A percentile compares a stretch with the other conserved stretches of the same genome.
Conservation (phyloP, 164 flowering plant species). For the Taxillus chinensis region DNA sequence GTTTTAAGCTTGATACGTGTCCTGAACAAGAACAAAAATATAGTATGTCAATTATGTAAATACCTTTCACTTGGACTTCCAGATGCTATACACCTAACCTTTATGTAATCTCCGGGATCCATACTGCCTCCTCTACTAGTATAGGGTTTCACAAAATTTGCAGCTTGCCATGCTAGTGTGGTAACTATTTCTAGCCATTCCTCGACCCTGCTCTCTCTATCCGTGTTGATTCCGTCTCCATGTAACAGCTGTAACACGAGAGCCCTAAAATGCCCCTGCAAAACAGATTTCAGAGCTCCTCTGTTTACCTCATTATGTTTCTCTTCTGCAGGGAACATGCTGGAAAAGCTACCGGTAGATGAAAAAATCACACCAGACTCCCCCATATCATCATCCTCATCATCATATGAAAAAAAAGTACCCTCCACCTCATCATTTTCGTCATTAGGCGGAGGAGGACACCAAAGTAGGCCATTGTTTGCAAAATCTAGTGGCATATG, state of each 20-base stretch:
- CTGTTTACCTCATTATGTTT: conserved; percentile 40
- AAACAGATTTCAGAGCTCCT: conserved; percentile 57
- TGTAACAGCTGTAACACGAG: conserved; percentile 85
- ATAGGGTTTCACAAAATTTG: conserved; percentile 84
- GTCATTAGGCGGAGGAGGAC: conserved; percentile 81
- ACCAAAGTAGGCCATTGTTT: conserved; percentile 70
- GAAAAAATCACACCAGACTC: conserved; percentile 43
- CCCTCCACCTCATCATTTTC: conserved; percentile 54
- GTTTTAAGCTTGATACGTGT: not conserved
- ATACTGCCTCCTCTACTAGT: conserved; percentile 88
- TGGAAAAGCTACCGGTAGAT: conserved; percentile 35
- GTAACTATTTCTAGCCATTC: conserved; percentile 75
- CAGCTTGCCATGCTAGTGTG: conserved; percentile 87
- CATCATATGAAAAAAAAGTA: conserved; percentile 61
- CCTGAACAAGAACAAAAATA: not conserved
- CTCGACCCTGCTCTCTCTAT: conserved; percentile 26
- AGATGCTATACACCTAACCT: conserved; percentile 77
- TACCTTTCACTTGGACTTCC: conserved; percentile 82
- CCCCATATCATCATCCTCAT: conserved; percentile 65
- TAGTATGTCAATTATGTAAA: not conserved
- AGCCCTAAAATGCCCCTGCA: conserved; percentile 83
- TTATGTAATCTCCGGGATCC: conserved; percentile 94
- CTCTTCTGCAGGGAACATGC: conserved; percentile 34
- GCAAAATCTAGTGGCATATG: conserved; percentile 67
- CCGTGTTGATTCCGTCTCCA: conserved; percentile 47